A percentile compares a stretch with the other conserved stretches of the same genome.
phyloP scores from a whole-genome alignment of 2,329 filamentous ascomycete species.

The Aurifilum marmelostoma region DNA sequence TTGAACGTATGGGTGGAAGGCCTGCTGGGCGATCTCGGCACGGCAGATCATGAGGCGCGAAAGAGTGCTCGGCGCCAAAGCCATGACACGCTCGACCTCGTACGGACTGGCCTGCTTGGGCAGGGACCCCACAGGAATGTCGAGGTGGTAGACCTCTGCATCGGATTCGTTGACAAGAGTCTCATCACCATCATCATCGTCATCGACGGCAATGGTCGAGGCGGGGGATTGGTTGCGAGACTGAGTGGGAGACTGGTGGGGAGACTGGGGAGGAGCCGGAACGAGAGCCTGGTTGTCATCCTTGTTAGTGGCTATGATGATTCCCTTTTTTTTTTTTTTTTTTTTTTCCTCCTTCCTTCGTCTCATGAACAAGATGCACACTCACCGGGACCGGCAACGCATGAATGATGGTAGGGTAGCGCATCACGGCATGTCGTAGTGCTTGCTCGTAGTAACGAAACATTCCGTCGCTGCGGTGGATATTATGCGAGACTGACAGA shows the following conservation, averaged over 20 bases:
- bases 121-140: too few species aligned
- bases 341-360: background rate
- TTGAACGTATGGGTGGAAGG: background rate
- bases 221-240: too few species aligned
- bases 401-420: too few species aligned
- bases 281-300: background rate
- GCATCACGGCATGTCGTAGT: too few species aligned
- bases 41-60: background rate
- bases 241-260: too few species aligned
- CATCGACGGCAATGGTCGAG: too few species aligned
- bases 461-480: too few species aligned
- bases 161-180: background rate
- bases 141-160: background rate
- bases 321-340: background rate
- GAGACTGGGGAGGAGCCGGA: too few species aligned
- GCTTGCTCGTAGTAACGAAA: background rate
- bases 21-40: background rate
- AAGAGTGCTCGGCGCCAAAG: background rate
- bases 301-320: background rate
- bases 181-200: background rate
- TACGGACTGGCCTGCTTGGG: too few species aligned
- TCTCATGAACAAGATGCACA: too few species aligned
- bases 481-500: background rate
- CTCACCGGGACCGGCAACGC: background rate
- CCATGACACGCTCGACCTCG: background rate